These are phyloP conservation scores for Spergularia marina DNA, from an alignment of 148 eudicot species.

Conservation along the genomic window DNA sequence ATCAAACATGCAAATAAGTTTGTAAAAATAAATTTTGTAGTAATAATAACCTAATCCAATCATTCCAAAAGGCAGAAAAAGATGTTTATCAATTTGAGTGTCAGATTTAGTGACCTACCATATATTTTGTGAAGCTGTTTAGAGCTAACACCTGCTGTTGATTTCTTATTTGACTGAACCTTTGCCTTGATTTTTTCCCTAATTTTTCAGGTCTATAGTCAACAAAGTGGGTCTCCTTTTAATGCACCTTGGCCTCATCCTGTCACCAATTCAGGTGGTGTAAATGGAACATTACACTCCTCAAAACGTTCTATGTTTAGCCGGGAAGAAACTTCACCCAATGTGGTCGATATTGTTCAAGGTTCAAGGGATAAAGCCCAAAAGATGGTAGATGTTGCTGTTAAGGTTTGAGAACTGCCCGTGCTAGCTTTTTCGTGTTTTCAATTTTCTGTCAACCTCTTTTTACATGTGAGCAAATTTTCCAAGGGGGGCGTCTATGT, in stretches of 20 bases:
- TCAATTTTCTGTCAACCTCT: not conserved
- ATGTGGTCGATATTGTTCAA: slow-evolving; percentile 57
- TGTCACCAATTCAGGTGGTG: slow-evolving; percentile 25
- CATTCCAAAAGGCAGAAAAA: not conserved
- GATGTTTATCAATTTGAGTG: not conserved
- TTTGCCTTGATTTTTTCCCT: slow-evolving; percentile 40
- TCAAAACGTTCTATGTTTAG: slow-evolving; percentile 23
- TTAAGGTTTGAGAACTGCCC: slow-evolving; percentile 51
- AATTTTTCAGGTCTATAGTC: slow-evolving; percentile 37
- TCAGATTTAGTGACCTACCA: not conserved
- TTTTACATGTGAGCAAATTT: not conserved
- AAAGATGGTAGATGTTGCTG: slow-evolving; percentile 72
- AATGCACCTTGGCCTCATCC: slow-evolving; percentile 42
- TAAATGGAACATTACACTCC: slow-evolving; percentile 31
- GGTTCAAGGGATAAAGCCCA: slow-evolving; percentile 64
- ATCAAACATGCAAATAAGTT: not conserved
- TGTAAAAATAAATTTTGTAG: not conserved
- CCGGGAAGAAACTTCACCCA: slow-evolving; percentile 44
- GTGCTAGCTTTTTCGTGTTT: not conserved
- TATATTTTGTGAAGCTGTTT: not conserved
- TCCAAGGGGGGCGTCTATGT: not conserved
- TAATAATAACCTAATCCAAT: no score
- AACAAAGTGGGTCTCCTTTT: slow-evolving; percentile 41
- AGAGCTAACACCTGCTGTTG: not conserved
- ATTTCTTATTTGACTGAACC: not conserved